A percentile compares a stretch with the other conserved stretches of the same genome.
Conservation (phyloP, 139 green algal species). For the Diplosphaera chodatii region DNA sequence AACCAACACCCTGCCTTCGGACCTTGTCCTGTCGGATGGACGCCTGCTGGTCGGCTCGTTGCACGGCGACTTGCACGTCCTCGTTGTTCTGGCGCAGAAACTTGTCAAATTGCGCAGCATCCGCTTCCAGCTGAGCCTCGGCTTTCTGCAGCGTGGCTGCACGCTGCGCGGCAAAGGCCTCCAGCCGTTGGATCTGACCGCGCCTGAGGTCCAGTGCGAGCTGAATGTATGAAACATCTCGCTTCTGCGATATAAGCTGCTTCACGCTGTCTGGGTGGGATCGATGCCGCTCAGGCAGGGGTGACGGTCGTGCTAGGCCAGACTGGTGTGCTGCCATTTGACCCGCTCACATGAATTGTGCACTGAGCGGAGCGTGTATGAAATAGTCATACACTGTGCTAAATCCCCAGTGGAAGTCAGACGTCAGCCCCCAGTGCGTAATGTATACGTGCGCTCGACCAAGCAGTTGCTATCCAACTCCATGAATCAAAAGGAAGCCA, state of each 20-base stretch:
- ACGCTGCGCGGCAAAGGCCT: neutral
- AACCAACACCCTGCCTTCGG: too few relatives aligned
- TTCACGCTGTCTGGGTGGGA: neutral
- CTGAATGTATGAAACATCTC: neutral
- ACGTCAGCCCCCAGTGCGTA: too few relatives aligned
- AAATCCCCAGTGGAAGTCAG: too few relatives aligned
- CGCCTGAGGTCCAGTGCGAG: neutral
- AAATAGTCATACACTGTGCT: too few relatives aligned
- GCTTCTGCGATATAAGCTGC: neutral
- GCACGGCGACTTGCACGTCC: constrained; percentile 84
- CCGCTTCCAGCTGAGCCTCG: neutral
- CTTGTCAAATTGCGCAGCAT: constrained; percentile 58
- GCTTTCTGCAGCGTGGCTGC: neutral
- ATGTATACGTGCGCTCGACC: too few relatives aligned
- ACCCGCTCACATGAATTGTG: too few relatives aligned
- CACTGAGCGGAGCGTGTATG: too few relatives aligned
- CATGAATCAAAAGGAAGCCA: too few relatives aligned
- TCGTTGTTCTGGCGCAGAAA: constrained; percentile 92
- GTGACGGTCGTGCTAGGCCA: too few relatives aligned
- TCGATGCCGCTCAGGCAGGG: neutral
- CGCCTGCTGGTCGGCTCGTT: constrained; percentile 69
- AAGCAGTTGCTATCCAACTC: too few relatives aligned
- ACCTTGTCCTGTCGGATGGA: constrained; percentile 80
- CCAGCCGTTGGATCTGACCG: neutral
- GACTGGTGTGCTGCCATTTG: too few relatives aligned